Base-by-base conservation (phyloP, 2,329 filamentous ascomycete species). In the Aspergillus ruber region DNA sequence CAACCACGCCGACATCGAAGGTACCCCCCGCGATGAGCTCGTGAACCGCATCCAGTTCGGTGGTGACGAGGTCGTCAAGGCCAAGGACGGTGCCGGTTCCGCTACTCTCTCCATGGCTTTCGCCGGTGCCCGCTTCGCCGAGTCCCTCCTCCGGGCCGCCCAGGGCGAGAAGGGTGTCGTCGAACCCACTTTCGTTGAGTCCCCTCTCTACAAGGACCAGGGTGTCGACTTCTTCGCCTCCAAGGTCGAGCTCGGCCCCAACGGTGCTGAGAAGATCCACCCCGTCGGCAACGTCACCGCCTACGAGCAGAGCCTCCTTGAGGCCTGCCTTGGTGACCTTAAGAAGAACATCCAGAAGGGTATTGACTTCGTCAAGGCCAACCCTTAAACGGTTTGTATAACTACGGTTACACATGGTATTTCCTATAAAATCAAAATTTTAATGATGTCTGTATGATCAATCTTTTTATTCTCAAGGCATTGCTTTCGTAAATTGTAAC, bases 101-200 rank as follows among this genome's bases (percentile, higher is more conserved):
- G 91, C 91, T 70, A 97, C 91, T 56, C 87, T 97, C 63, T 96
- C 90, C 78, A 98, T 98, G 91, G 91, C 91, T 67, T 91, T 95
- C 83, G 91, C 91, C 59, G 91, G 91, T 76, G 82, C 81, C 56
- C 80, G 82, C 60, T 85, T 86, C 73, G 89, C 93, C 62, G 90
- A 97, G 79, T 89, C 86, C 61, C 78, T 98, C 64, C 86, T 98
- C 75, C 90, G 89, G 74, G 93, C 93, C 64, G 78, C 86, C 50
- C 84, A 94, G 74, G 93, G 93, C 70, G 84, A 95, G 82, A 93
- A 90, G 83, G 89, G 89, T 69, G 86, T 98, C 63, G 72, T 94
- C 58, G 93, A 98, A 85, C 90, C 90, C 62, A 90, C 91, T 55
- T 98, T 95, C 65, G 90, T 98, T 67, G 90, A 98, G 76, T 91